Evolutionary conservation across 2,329 filamentous ascomycete genomes (phyloP).

Genomic region (Beauveria varroae): DNA sequence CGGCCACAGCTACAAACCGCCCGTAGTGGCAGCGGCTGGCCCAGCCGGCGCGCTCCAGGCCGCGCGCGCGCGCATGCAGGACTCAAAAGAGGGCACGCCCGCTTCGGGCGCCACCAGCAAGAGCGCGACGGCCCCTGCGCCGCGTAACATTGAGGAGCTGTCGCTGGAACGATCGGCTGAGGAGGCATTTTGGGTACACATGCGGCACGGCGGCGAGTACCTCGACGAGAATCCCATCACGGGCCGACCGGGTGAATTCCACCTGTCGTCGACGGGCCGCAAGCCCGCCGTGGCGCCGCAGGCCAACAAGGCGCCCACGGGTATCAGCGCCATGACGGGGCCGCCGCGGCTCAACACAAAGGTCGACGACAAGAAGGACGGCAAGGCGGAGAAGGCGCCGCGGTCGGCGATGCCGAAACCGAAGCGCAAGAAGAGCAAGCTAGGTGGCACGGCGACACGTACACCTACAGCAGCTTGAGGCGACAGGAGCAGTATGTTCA

Average conservation of each 20-base stretch:
- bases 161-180: constrained; percentile 44
- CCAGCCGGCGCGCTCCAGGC: constrained; percentile 7
- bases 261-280: constrained; percentile 54
- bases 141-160: constrained; percentile 30
- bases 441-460: constrained; percentile 26
- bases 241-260: constrained; percentile 57
- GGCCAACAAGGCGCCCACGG: constrained; percentile 19
- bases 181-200: constrained; percentile 50
- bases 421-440: constrained; percentile 43
- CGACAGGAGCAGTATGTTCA: not conserved
- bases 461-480: constrained; percentile 17
- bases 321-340: constrained; percentile 28
- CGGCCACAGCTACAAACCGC: constrained; percentile 44
- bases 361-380: constrained; percentile 37
- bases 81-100: constrained; percentile 41
- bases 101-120: constrained; percentile 17
- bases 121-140: constrained; percentile 18
- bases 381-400: constrained; percentile 37
- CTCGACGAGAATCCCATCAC: constrained; percentile 63
- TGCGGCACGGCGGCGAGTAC: constrained; percentile 55
- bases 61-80: constrained; percentile 24
- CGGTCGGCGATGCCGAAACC: constrained; percentile 35
- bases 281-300: constrained; percentile 32
- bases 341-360: constrained; percentile 34
- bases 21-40: constrained; percentile 18